Evolutionary conservation across 768 basidiomycete genomes (phyloP).

Genomic region (Tylopilus cervinicoccineus): DNA sequence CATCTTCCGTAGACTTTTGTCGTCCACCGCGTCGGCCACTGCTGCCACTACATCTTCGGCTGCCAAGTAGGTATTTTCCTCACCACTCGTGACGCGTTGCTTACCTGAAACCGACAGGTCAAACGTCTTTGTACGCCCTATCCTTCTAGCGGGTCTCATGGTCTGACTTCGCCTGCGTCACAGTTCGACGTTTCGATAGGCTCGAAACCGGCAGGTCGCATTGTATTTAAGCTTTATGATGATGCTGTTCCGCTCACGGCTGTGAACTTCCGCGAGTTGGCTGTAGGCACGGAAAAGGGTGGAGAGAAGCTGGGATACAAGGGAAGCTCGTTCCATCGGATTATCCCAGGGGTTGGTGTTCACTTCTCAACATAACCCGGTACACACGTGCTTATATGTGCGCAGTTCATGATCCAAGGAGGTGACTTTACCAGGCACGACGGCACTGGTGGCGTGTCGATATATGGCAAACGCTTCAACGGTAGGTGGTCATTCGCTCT

Average conservation of each 20-base stretch:
- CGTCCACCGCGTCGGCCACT: slow-evolving; percentile 40
- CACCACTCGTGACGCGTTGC: background rate
- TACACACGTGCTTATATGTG: background rate
- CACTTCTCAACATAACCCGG: background rate
- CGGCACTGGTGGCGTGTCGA: slow-evolving; percentile 81
- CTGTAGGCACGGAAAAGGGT: slow-evolving; percentile 40
- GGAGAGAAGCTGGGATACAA: slow-evolving; percentile 70
- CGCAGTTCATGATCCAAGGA: slow-evolving; percentile 79
- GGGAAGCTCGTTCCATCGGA: slow-evolving; percentile 65
- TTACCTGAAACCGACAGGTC: slow-evolving; percentile 10
- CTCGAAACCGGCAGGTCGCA: slow-evolving; percentile 56
- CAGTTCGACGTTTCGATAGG: slow-evolving; percentile 69
- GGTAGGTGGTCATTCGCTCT: slow-evolving; percentile 39
- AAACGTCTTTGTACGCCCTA: slow-evolving; percentile 32
- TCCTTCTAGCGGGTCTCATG: slow-evolving; percentile 1
- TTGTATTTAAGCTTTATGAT: slow-evolving; percentile 83
- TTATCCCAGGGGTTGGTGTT: slow-evolving; percentile 56
- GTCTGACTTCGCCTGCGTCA: background rate
- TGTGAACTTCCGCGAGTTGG: slow-evolving; percentile 77
- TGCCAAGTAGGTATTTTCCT: slow-evolving; percentile 12
- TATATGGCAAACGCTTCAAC: slow-evolving; percentile 77
- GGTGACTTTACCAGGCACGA: slow-evolving; percentile 79
- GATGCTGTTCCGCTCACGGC: slow-evolving; percentile 78
- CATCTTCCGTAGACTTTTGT: slow-evolving; percentile 49
- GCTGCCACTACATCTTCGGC: slow-evolving; percentile 12